phyloP scores from a whole-genome alignment of 2,329 filamentous ascomycete species.

The Sclerotiophoma versabilis region DNA sequence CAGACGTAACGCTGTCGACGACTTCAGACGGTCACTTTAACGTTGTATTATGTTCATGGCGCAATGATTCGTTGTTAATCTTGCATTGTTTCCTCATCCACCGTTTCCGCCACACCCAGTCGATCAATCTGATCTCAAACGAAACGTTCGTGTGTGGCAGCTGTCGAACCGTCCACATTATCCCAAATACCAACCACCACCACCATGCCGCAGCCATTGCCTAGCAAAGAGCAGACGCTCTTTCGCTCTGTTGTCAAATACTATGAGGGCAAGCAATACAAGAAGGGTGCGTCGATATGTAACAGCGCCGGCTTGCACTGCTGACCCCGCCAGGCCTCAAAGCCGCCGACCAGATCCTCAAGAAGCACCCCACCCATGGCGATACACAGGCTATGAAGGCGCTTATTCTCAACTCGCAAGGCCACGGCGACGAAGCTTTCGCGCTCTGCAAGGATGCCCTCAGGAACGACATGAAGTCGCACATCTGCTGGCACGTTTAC shows the following conservation, averaged over 20 bases:
- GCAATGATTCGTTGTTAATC: constrained; percentile 15
- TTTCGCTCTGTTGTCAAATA: constrained; percentile 94
- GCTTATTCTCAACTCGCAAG: constrained; percentile 90
- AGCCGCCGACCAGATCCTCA: constrained; percentile 93
- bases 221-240: constrained; percentile 89
- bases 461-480: constrained; percentile 97
- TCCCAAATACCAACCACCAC: constrained; percentile 17
- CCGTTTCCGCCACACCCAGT: neutral
- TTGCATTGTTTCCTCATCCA: constrained; percentile 1
- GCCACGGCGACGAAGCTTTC: constrained; percentile 94
- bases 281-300: constrained; percentile 65
- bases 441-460: constrained; percentile 89
- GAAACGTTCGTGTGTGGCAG: constrained; percentile 21
- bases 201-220: constrained; percentile 75
- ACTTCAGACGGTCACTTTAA: constrained; percentile 11
- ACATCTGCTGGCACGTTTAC: constrained; percentile 99
- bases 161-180: constrained; percentile 13
- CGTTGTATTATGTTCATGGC: constrained; percentile 5
- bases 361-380: constrained; percentile 93
- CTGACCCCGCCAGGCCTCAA: constrained; percentile 73
- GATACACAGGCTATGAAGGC: constrained; percentile 99
- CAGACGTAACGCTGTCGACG: constrained; percentile 29
- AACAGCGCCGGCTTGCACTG: constrained; percentile 11
- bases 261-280: constrained; percentile 99
- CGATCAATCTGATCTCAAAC: constrained; percentile 19